A percentile compares a stretch with the other conserved stretches of the same genome.
Evolutionary conservation across 345 rosid species (phyloP).

Genomic region (Laguncularia racemosa): DNA sequence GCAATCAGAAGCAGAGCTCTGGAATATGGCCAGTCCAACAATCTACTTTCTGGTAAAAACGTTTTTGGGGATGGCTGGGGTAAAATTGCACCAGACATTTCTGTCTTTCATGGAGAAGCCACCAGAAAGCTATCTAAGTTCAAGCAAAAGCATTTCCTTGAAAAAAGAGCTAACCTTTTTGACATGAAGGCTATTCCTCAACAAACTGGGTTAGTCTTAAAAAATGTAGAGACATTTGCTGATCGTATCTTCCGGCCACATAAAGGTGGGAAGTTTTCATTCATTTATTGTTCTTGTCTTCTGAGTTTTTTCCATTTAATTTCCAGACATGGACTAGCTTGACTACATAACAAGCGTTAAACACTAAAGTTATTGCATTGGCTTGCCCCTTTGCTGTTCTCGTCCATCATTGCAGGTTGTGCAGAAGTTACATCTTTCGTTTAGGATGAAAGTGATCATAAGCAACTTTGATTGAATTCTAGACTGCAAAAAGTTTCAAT

Average conservation of each 20-base stretch:
- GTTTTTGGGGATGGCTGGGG: constrained; percentile 31
- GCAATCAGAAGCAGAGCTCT: constrained; percentile 39
- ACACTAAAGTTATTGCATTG: no score
- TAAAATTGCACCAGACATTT: constrained; percentile 25
- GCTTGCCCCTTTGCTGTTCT: no score
- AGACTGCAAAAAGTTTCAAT: no score
- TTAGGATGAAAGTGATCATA: no score
- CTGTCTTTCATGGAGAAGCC: constrained; percentile 41
- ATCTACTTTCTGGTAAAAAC: constrained; percentile 18
- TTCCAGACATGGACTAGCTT: no score
- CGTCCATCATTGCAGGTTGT: no score
- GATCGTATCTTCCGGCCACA: constrained; percentile 26
- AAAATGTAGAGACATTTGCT: constrained; percentile 34
- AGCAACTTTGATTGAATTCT: no score
- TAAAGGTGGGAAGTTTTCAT: constrained; percentile 34
- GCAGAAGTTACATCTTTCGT: no score
- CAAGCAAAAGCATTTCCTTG: constrained; percentile 23
- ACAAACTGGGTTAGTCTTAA: constrained; percentile 25
- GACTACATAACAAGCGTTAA: no score
- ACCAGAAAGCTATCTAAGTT: constrained; percentile 33
- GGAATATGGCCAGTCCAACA: constrained; percentile 23
- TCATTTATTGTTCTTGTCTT: background rate
- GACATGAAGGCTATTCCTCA: constrained; percentile 24
- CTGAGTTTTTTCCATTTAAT: no score
- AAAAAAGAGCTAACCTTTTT: constrained; percentile 14